Base-by-base conservation (phyloP, 1,139 yeast species). In the Taphrina deformans region DNA sequence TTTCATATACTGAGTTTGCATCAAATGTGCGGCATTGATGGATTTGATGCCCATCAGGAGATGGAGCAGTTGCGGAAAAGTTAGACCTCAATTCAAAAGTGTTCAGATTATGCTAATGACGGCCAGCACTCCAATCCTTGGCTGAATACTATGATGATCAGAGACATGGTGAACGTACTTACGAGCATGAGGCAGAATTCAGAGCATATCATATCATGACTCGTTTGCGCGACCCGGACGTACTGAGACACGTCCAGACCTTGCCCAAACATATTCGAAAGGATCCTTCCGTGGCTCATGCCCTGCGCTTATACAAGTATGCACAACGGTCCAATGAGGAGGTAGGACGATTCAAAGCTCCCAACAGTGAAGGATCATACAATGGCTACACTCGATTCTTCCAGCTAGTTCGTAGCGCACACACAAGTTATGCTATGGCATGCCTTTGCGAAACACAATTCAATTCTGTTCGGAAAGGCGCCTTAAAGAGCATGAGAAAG, bases 1-100 rank as follows among this genome's bases (percentile, higher is more conserved):
- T 87, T 92, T 35, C 99, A 95, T 74, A 80, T 93, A 46, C 73
- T 89, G 23, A 87, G 89, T 0, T 77, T 92, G 55, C 99, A 95
- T 77, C 78, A 88, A 0, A 91, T 95, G 97, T 88, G 96, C 0
- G 82, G 84, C n/a, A 81, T 79, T 40, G 79, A 80, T 3, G 96
- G 90, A 67, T 91, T 87, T 73, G 91, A 96, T 6, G 89, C 89
- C 71, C 99, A 95, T 74, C 99, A 93, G 74, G 99, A 95, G 76
- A 74, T 93, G 41, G 99, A 95, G 74, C 99, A 95, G 74, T 83
- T 93, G 73, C 91, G 90, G 73, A 95, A 95, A 73, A 67, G 69
- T 68, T 31, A 14, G 60, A 6, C 58, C 4, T 21, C 40, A n/a
- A n/a, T n/a, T 18, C 12, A 21, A 18, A 27, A n/a, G 4, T 40